Conservation (phyloP, 2,329 filamentous ascomycete genomes). For the Colletotrichum sansevieriae region DNA sequence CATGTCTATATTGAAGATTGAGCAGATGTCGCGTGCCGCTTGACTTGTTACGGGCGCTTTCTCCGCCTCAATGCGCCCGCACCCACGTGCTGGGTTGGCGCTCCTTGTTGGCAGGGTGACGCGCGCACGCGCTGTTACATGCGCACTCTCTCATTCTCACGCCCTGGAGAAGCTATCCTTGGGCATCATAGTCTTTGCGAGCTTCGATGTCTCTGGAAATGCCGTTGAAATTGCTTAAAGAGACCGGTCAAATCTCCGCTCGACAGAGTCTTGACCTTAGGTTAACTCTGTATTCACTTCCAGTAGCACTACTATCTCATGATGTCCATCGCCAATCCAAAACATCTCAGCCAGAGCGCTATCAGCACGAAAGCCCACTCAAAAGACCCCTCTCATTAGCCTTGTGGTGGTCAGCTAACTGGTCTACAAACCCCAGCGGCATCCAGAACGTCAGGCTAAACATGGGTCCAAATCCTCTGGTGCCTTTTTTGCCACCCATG, state of each 20-base stretch:
- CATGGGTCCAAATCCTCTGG: background rate
- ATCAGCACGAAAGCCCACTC: slow-evolving; percentile 1
- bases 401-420: background rate
- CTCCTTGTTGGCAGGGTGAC: slow-evolving; percentile 27
- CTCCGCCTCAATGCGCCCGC: background rate
- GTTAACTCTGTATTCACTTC: background rate
- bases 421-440: background rate
- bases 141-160: background rate
- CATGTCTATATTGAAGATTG: slow-evolving; percentile 10
- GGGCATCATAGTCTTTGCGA: background rate
- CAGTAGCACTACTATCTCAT: background rate
- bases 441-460: slow-evolving; percentile 1
- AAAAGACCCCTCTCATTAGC: background rate
- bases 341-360: background rate
- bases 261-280: background rate
- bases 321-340: background rate
- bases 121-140: slow-evolving; percentile 1
- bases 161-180: background rate
- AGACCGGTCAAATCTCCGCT: background rate
- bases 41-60: slow-evolving; percentile 23
- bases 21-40: slow-evolving; percentile 36
- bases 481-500: too few relatives aligned
- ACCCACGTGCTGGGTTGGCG: slow-evolving; percentile 25
- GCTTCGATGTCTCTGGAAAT: background rate
- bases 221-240: background rate